Percentiles rank a stretch among this genome's conserved stretches.
phyloP scores from a whole-genome alignment of 1,284 basidiomycete genomes.

The Moesziomyces aphidis region DNA sequence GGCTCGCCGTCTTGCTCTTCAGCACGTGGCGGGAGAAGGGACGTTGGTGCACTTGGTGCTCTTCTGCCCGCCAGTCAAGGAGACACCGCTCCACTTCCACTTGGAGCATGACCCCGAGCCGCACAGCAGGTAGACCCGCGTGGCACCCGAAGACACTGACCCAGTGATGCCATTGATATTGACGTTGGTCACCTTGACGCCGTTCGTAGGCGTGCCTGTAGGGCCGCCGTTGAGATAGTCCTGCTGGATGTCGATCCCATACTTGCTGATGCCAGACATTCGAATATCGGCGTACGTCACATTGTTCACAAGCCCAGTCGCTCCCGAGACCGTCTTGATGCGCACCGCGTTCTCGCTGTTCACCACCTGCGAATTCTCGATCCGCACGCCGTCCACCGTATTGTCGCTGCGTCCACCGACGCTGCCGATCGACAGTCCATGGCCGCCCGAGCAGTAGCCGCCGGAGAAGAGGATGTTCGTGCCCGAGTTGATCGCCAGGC shows the following conservation, averaged over 20 bases:
- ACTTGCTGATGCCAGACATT: conserved; percentile 20
- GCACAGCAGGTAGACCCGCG: conserved; percentile 24
- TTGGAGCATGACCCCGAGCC: conserved; percentile 20
- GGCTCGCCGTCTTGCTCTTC: too few species aligned
- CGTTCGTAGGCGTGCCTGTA: conserved; percentile 23
- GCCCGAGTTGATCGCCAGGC: conserved; percentile 40
- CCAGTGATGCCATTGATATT: conserved; percentile 23
- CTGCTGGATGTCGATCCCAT: conserved; percentile 39
- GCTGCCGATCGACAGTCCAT: conserved; percentile 44
- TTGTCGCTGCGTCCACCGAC: conserved; percentile 38
- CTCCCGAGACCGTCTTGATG: conserved; percentile 43
- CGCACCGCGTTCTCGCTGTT: conserved; percentile 28
- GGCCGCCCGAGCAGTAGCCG: conserved; percentile 29
- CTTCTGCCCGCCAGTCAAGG: conserved; percentile 14
- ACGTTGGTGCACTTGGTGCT: conserved; percentile 18
- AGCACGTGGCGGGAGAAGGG: conserved; percentile 8
- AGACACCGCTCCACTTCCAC: conserved; percentile 22
- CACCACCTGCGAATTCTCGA: conserved; percentile 20
- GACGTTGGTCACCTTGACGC: conserved; percentile 39
- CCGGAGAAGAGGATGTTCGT: conserved; percentile 23
- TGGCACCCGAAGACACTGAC: conserved; percentile 11
- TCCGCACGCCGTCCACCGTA: conserved; percentile 25
- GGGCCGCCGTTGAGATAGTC: conserved; percentile 36
- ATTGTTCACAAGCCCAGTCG: conserved; percentile 30
- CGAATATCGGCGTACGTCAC: conserved; percentile 31